Evolutionary conservation across 164 flowering plant species (phyloP), one percentile per base, ranked within the genome.

Genomic region (Saururus chinensis): DNA sequence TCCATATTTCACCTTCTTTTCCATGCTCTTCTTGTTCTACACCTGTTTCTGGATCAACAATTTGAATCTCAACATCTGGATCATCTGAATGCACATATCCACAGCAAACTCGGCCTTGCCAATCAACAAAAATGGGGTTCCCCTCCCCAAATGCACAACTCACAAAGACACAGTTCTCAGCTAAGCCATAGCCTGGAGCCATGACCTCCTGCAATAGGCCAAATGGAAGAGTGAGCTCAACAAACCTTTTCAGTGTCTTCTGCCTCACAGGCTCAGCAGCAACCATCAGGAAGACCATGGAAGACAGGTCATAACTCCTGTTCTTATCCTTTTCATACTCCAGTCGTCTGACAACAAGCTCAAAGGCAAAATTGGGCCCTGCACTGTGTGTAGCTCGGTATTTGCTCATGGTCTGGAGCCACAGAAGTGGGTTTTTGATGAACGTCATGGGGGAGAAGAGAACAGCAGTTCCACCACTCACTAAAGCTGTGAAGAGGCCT

Each of bases 161-260:
- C 16, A 88, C 91, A 71, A 76, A 88, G 25, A 88, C 95, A 68
- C 91, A 88, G 59, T 88, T 88, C 60, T 88, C 95, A 24, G 91
- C 95, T 72, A 88, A 73, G 24, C 95, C 91, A 70, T 88, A 88
- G 42, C 91, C 95, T 20, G 95, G 95, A 62, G 95, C 89, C 86
- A 84, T 71, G 65, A 80, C 87, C 45, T 76, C 75, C 68, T 82
- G 76, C 45, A 84, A 76, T 57, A 88, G 80, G 54, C 80, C 76
- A 55, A 74, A 84, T 26, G 89, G 80, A 23, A 23, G 58, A 16
- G 91, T 76, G 54, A 88, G 80, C 69, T 85, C 87, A 41, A 85
- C 5, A 61, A 88, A 85, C 60, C 74, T 84, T 65, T 73, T 79
- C 56, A 88, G 62, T 35, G 95, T 88, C 63, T 74, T 85, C 66